phyloP scores from a whole-genome alignment of 352 stramenopile genomes.

The Detonula confervacea region DNA sequence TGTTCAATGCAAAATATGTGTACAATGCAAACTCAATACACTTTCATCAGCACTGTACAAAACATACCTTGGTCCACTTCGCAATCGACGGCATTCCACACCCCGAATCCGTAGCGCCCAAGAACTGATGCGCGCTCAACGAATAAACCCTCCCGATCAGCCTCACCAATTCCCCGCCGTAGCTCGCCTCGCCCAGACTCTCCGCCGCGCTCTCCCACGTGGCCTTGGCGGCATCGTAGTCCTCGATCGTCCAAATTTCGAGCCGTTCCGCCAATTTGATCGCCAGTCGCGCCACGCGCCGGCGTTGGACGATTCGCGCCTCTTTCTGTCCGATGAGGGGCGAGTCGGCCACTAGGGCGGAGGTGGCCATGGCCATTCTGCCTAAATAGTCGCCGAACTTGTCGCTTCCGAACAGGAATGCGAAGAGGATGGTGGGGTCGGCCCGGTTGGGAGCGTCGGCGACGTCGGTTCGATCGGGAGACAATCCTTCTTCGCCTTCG shows the following conservation, averaged over 20 bases:
- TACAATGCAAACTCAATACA: not conserved
- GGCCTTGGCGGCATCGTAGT: slow-evolving; percentile 59
- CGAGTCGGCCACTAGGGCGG: slow-evolving; percentile 74
- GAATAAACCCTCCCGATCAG: slow-evolving; percentile 73
- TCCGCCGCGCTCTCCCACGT: slow-evolving; percentile 58
- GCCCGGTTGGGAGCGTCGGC: slow-evolving; percentile 59
- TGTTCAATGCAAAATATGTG: no score
- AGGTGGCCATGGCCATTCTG: slow-evolving; percentile 79
- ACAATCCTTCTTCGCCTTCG: slow-evolving; percentile 64
- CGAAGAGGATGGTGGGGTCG: slow-evolving; percentile 85
- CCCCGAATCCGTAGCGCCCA: slow-evolving; percentile 69
- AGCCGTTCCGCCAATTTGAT: slow-evolving; percentile 68
- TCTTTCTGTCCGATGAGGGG: slow-evolving; percentile 68
- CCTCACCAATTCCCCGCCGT: slow-evolving; percentile 69
- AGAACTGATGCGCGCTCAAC: slow-evolving; percentile 63
- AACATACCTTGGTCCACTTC: slow-evolving; percentile 62
- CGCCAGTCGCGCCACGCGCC: slow-evolving; percentile 68
- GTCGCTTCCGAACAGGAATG: slow-evolving; percentile 88
- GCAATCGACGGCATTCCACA: slow-evolving; percentile 73
- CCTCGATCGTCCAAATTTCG: slow-evolving; percentile 45
- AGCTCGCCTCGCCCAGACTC: slow-evolving; percentile 64
- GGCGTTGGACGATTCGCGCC: slow-evolving; percentile 67
- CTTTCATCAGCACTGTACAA: not conserved
- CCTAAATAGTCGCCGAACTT: slow-evolving; percentile 87
- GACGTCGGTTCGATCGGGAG: slow-evolving; percentile 67